phyloP scores from a whole-genome alignment of 352 stramenopile species.

The Pythium aristosporum region DNA sequence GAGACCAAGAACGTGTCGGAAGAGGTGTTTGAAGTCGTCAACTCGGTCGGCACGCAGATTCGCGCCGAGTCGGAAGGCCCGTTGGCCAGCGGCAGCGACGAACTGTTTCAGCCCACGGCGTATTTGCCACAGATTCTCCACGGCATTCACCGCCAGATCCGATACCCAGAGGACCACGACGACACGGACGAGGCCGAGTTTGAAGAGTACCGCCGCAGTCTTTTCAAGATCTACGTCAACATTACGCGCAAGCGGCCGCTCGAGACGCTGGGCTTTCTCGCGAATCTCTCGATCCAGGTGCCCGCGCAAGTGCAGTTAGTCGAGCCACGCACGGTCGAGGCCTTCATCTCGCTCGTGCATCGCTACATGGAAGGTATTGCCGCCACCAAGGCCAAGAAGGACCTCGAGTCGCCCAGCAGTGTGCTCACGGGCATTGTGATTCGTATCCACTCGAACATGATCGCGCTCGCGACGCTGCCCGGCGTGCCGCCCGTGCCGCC shows the following conservation, averaged over 20 bases:
- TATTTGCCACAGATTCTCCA: slow-evolving; percentile 81
- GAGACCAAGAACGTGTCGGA: slow-evolving; percentile 84
- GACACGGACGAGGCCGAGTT: slow-evolving; percentile 83
- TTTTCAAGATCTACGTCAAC: slow-evolving; percentile 89
- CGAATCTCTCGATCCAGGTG: slow-evolving; percentile 57
- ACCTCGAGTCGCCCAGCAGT: slow-evolving; percentile 62
- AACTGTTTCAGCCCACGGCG: slow-evolving; percentile 73
- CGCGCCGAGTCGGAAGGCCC: slow-evolving; percentile 41
- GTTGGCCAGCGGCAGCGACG: slow-evolving; percentile 24
- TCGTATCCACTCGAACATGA: slow-evolving; percentile 65
- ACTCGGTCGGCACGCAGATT: slow-evolving; percentile 70
- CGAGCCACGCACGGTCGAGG: slow-evolving; percentile 63
- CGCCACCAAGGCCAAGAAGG: slow-evolving; percentile 54
- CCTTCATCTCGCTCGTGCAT: slow-evolving; percentile 80
- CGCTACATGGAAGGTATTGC: slow-evolving; percentile 83
- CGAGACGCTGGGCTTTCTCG: slow-evolving; percentile 67
- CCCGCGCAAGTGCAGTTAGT: slow-evolving; percentile 52
- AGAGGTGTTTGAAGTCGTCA: slow-evolving; percentile 87
- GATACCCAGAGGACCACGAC: slow-evolving; percentile 70
- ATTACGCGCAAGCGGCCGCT: slow-evolving; percentile 71
- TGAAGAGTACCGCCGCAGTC: slow-evolving; percentile 77
- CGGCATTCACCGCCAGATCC: slow-evolving; percentile 81
- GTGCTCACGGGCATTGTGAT: slow-evolving; percentile 69
- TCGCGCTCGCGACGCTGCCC: slow-evolving; percentile 31
- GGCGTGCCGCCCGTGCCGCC: slow-evolving; percentile 34